Evolutionary conservation across 2,329 filamentous ascomycete species (phyloP), one percentile per base, ranked within the genome.

Genomic region (Talaromyces funiculosus): DNA sequence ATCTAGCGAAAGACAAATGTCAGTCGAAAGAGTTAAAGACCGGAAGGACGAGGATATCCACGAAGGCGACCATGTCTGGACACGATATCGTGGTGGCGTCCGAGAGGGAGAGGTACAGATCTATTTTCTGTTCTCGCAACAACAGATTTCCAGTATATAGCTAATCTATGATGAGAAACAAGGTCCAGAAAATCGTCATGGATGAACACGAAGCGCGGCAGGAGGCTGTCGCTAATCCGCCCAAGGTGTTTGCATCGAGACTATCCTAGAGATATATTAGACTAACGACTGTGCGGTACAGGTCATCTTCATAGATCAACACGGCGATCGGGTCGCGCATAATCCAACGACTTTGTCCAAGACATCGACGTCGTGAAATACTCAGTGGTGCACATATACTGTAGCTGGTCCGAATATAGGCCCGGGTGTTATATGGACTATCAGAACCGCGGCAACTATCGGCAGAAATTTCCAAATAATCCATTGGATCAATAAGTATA

Each of bases 231-330:
- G 63, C 57, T 3, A 67, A 67, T 53, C 68, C 67, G 24, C 67
- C 67, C 2, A 67, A 71, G 61, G 67, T 65, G 62, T 16, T 22
- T 22, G 33, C 12, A 22, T 31, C 33, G 24, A 3, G 14, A 22
- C 22, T 53, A 12, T 24, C 4, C 9, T 16, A 4, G 7, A 8
- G 14, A 14, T 33, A n/a, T 29, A 8, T 5, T n/a, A 3, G 9
- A 24, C 9, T 57, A 3, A 42, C 24, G 9, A 9, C 5, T 10
- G 18, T 42, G 14, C 14, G 24, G 42, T 16, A n/a, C 12, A 69
- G 67, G 65, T 69, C 22, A 66, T 71, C 45, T 69, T 66, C 38
- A 62, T 51, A 7, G 66, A 70, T 38, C 69, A 71, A 53, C 67
- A 71, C 47, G 67, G 67, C n/a, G 66, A 70, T 33, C 61, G 58